phyloP scores from a whole-genome alignment of 495 filamentous ascomycete genomes.

The Trichodelitschia bisporula region DNA sequence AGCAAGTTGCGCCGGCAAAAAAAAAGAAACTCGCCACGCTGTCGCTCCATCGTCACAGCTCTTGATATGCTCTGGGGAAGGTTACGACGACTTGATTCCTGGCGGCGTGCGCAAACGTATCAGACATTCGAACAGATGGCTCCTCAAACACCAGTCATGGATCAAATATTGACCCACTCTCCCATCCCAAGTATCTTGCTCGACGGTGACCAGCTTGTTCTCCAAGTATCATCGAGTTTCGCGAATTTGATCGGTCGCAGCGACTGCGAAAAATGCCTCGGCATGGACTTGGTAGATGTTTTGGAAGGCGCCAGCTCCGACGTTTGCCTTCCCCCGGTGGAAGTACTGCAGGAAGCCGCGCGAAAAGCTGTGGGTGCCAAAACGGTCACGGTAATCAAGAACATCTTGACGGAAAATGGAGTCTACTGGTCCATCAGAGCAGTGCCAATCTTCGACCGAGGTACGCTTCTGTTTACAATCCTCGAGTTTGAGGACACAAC shows the following conservation, averaged over 20 bases:
- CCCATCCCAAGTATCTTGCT: neutral
- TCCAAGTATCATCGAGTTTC: neutral
- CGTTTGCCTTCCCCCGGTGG: neutral
- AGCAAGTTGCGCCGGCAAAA: too few relatives aligned
- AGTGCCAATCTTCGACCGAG: constrained; percentile 5
- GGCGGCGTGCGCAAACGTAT: too few relatives aligned
- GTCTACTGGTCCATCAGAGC: constrained; percentile 5
- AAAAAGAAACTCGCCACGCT: too few relatives aligned
- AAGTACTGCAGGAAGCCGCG: neutral
- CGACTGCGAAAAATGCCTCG: neutral
- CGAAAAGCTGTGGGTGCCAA: neutral
- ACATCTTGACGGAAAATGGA: constrained; percentile 1
- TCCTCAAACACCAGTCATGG: too few relatives aligned
- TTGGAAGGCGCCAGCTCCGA: neutral
- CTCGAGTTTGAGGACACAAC: constrained; percentile 7
- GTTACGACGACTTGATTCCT: too few relatives aligned
- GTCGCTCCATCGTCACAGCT: too few relatives aligned
- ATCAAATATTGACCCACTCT: neutral
- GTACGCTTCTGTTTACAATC: constrained; percentile 3
- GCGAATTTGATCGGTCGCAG: neutral
- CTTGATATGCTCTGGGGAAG: too few relatives aligned
- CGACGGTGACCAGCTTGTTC: neutral
- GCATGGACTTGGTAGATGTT: neutral
- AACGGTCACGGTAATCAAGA: neutral
- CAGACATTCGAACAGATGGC: too few relatives aligned